These are phyloP conservation scores for Gentiana dahurica DNA, from an alignment of 257 asterid species.

Conservation along the genomic window DNA sequence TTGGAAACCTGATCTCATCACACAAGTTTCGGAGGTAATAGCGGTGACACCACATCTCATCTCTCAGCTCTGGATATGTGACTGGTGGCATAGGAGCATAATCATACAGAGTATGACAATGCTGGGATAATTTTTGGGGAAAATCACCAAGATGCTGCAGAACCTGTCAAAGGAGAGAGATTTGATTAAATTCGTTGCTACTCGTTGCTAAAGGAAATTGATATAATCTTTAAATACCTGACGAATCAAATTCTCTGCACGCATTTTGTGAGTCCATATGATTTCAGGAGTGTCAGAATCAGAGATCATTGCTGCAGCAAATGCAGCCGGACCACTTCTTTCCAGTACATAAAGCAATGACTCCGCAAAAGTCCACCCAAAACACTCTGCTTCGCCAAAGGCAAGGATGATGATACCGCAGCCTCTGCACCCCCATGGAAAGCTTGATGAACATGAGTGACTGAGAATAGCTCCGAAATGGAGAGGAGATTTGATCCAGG, in stretches of 20 bases:
- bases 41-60: slow-evolving; percentile 99
- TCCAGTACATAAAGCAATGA: slow-evolving; percentile 96
- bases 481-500: slow-evolving; percentile 98
- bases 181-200: slow-evolving; percentile 3
- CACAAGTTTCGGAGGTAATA: slow-evolving; percentile 88
- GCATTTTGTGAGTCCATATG: slow-evolving; percentile 99
- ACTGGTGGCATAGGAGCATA: slow-evolving; percentile 99
- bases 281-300: slow-evolving; percentile 99
- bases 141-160: slow-evolving; percentile 98
- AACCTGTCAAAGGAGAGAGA: slow-evolving; percentile 41
- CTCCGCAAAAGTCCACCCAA: slow-evolving; percentile 95
- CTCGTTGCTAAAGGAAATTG: not conserved
- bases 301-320: slow-evolving; percentile 97
- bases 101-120: slow-evolving; percentile 87
- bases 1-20: slow-evolving; percentile 93
- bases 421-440: slow-evolving; percentile 99
- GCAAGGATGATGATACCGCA: slow-evolving; percentile 88
- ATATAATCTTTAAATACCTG: slow-evolving; percentile 46
- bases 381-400: slow-evolving; percentile 96
- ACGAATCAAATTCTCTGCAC: slow-evolving; percentile 87
- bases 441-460: slow-evolving; percentile 91
- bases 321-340: slow-evolving; percentile 90
- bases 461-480: slow-evolving; percentile 85
- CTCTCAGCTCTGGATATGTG: slow-evolving; percentile 92
- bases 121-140: slow-evolving; percentile 90